Percentiles rank a stretch among this genome's conserved stretches.
Evolutionary conservation across 805 yeast species (phyloP).

Genomic region (Lipomyces japonicus): DNA sequence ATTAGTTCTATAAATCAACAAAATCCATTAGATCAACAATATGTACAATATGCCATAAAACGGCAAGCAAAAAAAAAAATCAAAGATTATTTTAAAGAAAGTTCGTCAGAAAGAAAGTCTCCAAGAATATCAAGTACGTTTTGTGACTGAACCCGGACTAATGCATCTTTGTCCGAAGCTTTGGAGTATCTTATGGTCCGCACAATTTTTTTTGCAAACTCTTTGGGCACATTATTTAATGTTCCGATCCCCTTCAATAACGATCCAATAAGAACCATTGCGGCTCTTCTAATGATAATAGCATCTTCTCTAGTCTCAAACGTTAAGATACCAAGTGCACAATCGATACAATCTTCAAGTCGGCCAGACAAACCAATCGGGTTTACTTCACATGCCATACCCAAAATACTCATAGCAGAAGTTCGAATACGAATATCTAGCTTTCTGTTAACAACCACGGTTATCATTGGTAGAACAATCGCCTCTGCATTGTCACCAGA

Average conservation of each 20-base stretch:
- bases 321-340: conserved; percentile 70
- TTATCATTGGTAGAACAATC: conserved; percentile 46
- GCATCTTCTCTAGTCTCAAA: conserved; percentile 51
- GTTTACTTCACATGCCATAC: conserved; percentile 58
- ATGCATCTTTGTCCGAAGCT: conserved; percentile 35
- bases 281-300: conserved; percentile 63
- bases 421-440: conserved; percentile 63
- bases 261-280: conserved; percentile 57
- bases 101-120: conserved; percentile 22
- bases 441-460: conserved; percentile 23
- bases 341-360: conserved; percentile 62
- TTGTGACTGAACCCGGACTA: conserved; percentile 35
- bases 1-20: background rate
- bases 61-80: background rate
- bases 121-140: conserved; percentile 29
- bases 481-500: conserved; percentile 44
- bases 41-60: background rate
- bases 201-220: conserved; percentile 28
- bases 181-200: conserved; percentile 23
- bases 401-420: conserved; percentile 86
- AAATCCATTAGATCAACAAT: background rate
- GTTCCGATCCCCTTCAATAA: conserved; percentile 33
- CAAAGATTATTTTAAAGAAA: background rate
- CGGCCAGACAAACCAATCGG: conserved; percentile 50
- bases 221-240: conserved; percentile 34